phyloP scores from a whole-genome alignment of 352 stramenopile species.

The Pythium angustatum region DNA sequence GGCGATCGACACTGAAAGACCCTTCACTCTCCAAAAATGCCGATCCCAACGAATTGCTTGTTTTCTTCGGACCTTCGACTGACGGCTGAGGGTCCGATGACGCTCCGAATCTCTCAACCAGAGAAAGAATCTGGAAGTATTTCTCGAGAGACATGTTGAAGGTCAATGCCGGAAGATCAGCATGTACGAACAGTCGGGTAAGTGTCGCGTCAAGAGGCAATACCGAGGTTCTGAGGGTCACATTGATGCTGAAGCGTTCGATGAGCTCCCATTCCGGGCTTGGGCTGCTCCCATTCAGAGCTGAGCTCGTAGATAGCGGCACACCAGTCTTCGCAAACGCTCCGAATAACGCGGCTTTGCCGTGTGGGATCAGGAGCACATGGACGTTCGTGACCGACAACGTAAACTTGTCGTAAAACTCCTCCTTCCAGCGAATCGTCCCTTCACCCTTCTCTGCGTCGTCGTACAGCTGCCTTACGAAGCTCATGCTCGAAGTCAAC shows the following conservation, averaged over 20 bases:
- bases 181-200: conserved; percentile 81
- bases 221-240: conserved; percentile 82
- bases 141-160: conserved; percentile 88
- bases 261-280: conserved; percentile 78
- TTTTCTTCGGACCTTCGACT: not conserved
- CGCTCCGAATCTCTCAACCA: conserved; percentile 60
- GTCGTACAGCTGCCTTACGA: conserved; percentile 86
- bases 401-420: conserved; percentile 91
- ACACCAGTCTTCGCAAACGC: conserved; percentile 3
- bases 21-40: conserved; percentile 36
- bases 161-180: conserved; percentile 77
- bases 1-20: conserved; percentile 15
- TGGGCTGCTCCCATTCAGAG: conserved; percentile 22
- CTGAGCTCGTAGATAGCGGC: conserved; percentile 10
- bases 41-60: conserved; percentile 4
- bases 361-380: conserved; percentile 77
- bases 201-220: conserved; percentile 83
- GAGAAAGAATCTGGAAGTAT: conserved; percentile 66
- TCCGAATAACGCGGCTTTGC: conserved; percentile 13
- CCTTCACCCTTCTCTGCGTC: conserved; percentile 83
- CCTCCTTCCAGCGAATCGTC: conserved; percentile 87
- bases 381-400: conserved; percentile 83
- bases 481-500: conserved; percentile 61
- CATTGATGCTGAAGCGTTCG: conserved; percentile 87
- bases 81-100: not conserved